phyloP scores from a whole-genome alignment of 805 yeast species.

The Lachancea mirantina region DNA sequence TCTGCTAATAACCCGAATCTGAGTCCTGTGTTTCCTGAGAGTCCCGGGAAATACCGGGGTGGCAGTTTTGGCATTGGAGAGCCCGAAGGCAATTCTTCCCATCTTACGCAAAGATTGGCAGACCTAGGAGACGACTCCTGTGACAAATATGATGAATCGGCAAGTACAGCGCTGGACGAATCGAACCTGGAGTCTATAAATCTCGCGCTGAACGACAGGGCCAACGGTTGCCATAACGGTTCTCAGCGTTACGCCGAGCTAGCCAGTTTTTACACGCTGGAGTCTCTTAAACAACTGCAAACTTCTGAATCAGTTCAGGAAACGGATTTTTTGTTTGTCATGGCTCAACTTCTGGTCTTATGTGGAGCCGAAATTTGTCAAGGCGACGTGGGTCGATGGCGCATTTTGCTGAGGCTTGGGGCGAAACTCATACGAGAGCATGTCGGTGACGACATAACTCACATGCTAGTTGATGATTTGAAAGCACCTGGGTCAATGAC shows the following conservation, averaged over 20 bases:
- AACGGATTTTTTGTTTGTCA: slow-evolving; percentile 14
- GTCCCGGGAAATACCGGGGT: no score
- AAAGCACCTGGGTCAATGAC: slow-evolving; percentile 9
- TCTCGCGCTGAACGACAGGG: no score
- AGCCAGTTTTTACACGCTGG: slow-evolving; percentile 19
- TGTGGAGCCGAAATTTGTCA: slow-evolving; percentile 78
- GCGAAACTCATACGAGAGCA: slow-evolving; percentile 51
- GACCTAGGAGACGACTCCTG: slow-evolving; percentile 2
- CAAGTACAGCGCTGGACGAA: neutral
- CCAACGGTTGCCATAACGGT: no score
- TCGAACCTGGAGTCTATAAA: neutral
- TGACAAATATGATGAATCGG: neutral
- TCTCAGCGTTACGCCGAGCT: slow-evolving; percentile 11
- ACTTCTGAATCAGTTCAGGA: neutral
- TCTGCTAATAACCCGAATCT: neutral
- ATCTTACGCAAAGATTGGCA: no score
- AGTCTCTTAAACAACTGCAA: slow-evolving; percentile 13
- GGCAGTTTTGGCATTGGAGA: no score
- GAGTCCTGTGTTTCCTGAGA: neutral
- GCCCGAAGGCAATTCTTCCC: no score
- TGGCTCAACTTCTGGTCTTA: slow-evolving; percentile 61
- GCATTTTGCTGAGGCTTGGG: slow-evolving; percentile 56
- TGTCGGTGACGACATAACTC: slow-evolving; percentile 30
- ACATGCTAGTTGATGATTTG: slow-evolving; percentile 4
- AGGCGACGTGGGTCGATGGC: slow-evolving; percentile 77